A percentile compares a stretch with the other conserved stretches of the same genome.
Evolutionary conservation across 805 yeast genomes (phyloP).

Genomic region (Metschnikowia peoriensis): DNA sequence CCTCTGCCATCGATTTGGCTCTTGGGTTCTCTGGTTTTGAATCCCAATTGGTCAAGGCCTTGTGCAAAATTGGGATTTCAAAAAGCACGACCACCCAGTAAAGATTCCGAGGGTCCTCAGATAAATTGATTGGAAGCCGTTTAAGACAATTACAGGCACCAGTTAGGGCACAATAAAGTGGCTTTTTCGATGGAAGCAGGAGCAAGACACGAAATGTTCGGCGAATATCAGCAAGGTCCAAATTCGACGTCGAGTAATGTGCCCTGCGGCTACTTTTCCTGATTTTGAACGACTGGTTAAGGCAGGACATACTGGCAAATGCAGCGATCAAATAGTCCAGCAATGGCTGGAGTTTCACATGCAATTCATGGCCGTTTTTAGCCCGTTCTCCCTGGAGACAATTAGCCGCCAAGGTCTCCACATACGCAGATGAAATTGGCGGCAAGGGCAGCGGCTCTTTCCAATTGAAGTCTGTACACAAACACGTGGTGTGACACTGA

Average conservation of each 20-base stretch:
- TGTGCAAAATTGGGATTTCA: conserved; percentile 63
- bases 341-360: conserved; percentile 47
- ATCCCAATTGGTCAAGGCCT: conserved; percentile 40
- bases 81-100: conserved; percentile 63
- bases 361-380: conserved; percentile 22
- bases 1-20: conserved; percentile 31
- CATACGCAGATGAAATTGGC: conserved; percentile 26
- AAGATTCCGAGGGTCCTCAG: conserved; percentile 43
- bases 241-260: conserved; percentile 46
- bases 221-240: conserved; percentile 49
- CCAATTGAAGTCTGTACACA: conserved; percentile 18
- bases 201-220: conserved; percentile 46
- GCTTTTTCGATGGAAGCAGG: conserved; percentile 58
- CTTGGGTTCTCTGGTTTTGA: conserved; percentile 5
- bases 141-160: conserved; percentile 53
- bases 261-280: conserved; percentile 21
- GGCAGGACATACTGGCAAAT: conserved; percentile 45
- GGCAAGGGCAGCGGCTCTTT: background rate
- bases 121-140: conserved; percentile 37
- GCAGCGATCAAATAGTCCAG: conserved; percentile 44
- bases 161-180: conserved; percentile 52
- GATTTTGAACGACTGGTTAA: conserved; percentile 57
- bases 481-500: conserved; percentile 54
- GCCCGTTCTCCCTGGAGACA: conserved; percentile 26
- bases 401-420: conserved; percentile 33